Evolutionary conservation across 2,329 filamentous ascomycete species (phyloP).

Genomic region (Claviceps arundinis): DNA sequence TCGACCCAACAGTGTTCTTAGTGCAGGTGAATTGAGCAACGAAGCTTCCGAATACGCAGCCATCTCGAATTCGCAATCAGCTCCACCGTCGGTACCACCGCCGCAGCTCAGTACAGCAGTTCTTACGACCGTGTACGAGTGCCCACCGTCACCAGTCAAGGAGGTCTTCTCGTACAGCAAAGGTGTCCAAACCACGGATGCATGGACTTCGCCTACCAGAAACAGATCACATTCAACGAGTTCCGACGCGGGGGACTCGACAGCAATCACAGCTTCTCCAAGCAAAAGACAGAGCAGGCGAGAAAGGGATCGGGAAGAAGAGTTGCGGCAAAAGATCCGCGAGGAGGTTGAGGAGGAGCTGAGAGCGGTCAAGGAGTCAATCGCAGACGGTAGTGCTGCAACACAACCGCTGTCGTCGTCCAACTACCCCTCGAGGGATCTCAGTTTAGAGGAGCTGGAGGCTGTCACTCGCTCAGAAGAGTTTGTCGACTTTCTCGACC

Average conservation of each 20-base stretch:
- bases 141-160: conserved; percentile 57
- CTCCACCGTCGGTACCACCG: conserved; percentile 8
- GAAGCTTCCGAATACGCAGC: conserved; percentile 50
- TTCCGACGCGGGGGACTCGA: conserved; percentile 49
- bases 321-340: conserved; percentile 71
- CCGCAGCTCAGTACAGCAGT: conserved; percentile 56
- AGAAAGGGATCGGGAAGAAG: conserved; percentile 74
- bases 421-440: conserved; percentile 65
- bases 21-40: conserved; percentile 67
- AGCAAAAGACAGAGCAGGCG: conserved; percentile 67
- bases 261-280: conserved; percentile 42
- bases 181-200: conserved; percentile 79
- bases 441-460: conserved; percentile 74
- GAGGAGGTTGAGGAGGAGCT: conserved; percentile 90
- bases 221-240: conserved; percentile 25
- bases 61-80: conserved; percentile 28
- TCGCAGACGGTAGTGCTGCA: conserved; percentile 29
- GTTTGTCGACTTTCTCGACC: conserved; percentile 88
- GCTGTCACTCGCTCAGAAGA: conserved; percentile 87
- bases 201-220: conserved; percentile 47
- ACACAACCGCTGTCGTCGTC: conserved; percentile 15
- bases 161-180: conserved; percentile 97
- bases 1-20: conserved; percentile 76
- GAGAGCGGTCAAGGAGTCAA: conserved; percentile 52
- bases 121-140: conserved; percentile 68